Base-by-base conservation (phyloP, 1,284 basidiomycete genomes). In the Ceratobasidium sp. region DNA sequence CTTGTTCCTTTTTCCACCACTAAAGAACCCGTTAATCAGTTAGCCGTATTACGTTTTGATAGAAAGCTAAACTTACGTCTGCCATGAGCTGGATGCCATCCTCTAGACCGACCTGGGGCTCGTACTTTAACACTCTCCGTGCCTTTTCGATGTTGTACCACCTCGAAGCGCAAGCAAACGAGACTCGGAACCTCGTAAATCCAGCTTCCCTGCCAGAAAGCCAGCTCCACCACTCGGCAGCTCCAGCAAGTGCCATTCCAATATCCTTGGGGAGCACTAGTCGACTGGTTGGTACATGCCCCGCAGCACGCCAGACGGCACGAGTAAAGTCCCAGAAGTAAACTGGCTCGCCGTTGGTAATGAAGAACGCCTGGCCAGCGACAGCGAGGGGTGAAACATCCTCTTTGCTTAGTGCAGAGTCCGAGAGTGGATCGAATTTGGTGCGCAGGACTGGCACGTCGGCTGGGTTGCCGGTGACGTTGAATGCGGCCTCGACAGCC, bases 131-230 rank as follows among this genome's bases (percentile, higher is more conserved):
- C 78, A 98, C 89, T 75, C 96, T 86, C 80, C 97, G 88, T 10
- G 97, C 95, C 86, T 95, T 96, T 86, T 99, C 97, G 71, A 97
- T 96, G 83, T 98, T 98, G 84, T 97, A 94, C 87, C 93, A 99
- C 80, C 96, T 89, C 78, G 86, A 87, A 33, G 88, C 89, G 82
- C 91, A 92, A 61, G 88, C 90, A 82, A 91, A 95, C 26, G 89
- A 89, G 37, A 98, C 94, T 80, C 94, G 91, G 84, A 92, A 96
- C 74, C 89, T 88, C n/a, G 96, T 99, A 81, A 99, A 95, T 15
- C 92, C 91, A n/a, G 94, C 90, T 82, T 95, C 91, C 23, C 64
- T 26, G 13, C 96, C 94, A 0, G 87, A 86, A 56, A 97, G 78
- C 89, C 90, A 93, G 6, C 90, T 88, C 85, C 89, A 92, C 83